Evolutionary conservation across 495 filamentous ascomycete species (phyloP).

Genomic region (Platismatia glauca): DNA sequence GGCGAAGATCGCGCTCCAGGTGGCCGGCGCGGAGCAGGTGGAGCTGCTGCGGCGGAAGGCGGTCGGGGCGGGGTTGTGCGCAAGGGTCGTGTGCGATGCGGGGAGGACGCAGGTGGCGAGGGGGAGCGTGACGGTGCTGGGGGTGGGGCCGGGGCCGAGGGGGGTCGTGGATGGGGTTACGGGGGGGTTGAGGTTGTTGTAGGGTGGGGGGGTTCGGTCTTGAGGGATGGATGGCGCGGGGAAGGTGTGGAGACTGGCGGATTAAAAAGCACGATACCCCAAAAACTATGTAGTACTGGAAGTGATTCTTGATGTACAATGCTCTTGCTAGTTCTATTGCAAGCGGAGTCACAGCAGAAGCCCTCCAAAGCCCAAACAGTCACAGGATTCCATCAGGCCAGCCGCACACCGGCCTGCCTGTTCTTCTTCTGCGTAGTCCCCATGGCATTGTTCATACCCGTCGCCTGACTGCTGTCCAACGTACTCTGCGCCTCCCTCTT

Average conservation of each 20-base stretch:
- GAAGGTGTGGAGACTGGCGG: background rate
- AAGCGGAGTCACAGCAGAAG: background rate
- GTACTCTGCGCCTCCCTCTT: conserved; percentile 70
- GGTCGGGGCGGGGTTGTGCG: conserved; percentile 72
- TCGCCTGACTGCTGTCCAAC: conserved; percentile 71
- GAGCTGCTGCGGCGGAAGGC: conserved; percentile 49
- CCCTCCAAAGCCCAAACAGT: background rate
- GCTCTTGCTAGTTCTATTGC: background rate
- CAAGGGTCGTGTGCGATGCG: conserved; percentile 87
- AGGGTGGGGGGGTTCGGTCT: conserved; percentile 9
- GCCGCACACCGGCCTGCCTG: conserved; percentile 77
- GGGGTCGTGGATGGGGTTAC: conserved; percentile 80
- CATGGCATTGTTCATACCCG: conserved; percentile 73
- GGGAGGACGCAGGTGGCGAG: conserved; percentile 93
- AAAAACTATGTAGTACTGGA: background rate
- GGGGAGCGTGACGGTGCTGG: conserved; percentile 83
- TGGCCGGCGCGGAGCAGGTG: conserved; percentile 75
- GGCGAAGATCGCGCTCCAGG: conserved; percentile 84
- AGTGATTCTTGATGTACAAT: background rate
- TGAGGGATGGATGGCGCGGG: background rate
- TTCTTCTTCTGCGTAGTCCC: conserved; percentile 69
- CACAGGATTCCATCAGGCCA: conserved; percentile 45
- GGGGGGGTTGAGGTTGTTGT: conserved; percentile 80
- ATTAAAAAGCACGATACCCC: background rate
- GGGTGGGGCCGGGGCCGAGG: conserved; percentile 81